Conservation (phyloP, 2,329 filamentous ascomycete genomes). For the Aspergillus sp. region DNA sequence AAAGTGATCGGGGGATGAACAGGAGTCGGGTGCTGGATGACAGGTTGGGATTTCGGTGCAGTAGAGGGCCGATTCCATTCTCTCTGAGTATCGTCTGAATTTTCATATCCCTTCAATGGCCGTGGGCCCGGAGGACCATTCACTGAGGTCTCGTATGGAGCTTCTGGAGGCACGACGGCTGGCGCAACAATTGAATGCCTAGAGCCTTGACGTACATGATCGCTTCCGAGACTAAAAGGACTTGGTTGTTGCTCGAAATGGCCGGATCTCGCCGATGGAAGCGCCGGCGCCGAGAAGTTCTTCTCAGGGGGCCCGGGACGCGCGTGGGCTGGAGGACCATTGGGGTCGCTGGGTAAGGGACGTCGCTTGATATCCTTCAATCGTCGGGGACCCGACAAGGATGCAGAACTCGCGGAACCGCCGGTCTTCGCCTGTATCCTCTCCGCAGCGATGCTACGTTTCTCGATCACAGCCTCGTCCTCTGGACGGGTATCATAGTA, state of each 20-base stretch:
- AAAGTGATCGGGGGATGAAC: constrained; percentile 9
- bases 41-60: not conserved
- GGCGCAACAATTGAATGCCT: constrained; percentile 50
- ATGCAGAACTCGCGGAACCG: constrained; percentile 17
- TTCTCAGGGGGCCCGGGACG: constrained; percentile 39
- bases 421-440: constrained; percentile 25
- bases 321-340: constrained; percentile 38
- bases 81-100: constrained; percentile 21
- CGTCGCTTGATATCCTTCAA: constrained; percentile 67
- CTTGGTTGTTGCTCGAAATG: constrained; percentile 10
- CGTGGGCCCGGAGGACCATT: constrained; percentile 18
- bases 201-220: constrained; percentile 71
- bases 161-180: constrained; percentile 40
- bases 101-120: constrained; percentile 20
- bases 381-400: constrained; percentile 41
- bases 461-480: constrained; percentile 57
- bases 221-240: constrained; percentile 47
- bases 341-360: constrained; percentile 72
- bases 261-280: constrained; percentile 22
- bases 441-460: constrained; percentile 41
- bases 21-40: constrained; percentile 3
- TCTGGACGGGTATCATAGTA: constrained; percentile 88
- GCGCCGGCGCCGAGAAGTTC: constrained; percentile 27
- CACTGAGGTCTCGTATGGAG: constrained; percentile 40
- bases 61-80: constrained; percentile 16